Conservation (phyloP, 2,329 filamentous ascomycete species). For the Plenodomus tracheiphilus region DNA sequence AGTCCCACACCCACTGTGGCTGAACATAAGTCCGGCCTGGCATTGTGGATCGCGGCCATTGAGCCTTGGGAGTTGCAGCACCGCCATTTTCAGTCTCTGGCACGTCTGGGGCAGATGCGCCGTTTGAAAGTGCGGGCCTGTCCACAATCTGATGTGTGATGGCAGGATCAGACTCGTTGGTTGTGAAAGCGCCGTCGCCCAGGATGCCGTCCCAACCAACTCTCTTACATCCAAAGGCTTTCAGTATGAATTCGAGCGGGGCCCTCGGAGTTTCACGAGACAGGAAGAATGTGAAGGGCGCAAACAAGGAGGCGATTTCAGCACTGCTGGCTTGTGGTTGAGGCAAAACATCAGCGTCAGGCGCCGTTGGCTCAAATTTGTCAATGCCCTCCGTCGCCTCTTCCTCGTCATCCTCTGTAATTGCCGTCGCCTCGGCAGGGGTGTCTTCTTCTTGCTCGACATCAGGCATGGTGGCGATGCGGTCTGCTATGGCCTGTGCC, state of each 20-base stretch:
- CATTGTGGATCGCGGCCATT: conserved; percentile 70
- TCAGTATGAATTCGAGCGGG: conserved; percentile 88
- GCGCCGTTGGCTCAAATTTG: conserved; percentile 83
- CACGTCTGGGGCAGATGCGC: conserved; percentile 45
- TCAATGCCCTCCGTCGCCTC: conserved; percentile 65
- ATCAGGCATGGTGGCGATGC: conserved; percentile 42
- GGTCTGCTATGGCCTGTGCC: conserved; percentile 55
- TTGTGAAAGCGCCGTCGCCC: conserved; percentile 89
- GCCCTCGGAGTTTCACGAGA: conserved; percentile 91
- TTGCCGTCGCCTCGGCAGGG: conserved; percentile 10
- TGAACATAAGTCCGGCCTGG: conserved; percentile 93
- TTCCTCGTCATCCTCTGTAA: conserved; percentile 33
- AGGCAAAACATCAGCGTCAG: conserved; percentile 81
- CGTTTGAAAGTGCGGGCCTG: conserved; percentile 67
- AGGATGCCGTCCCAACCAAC: conserved; percentile 93
- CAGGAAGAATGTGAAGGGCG: conserved; percentile 86
- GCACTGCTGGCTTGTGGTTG: conserved; percentile 72
- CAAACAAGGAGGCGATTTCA: conserved; percentile 76
- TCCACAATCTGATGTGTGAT: conserved; percentile 98
- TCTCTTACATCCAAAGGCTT: conserved; percentile 92
- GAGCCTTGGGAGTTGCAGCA: conserved; percentile 45
- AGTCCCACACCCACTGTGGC: conserved; percentile 99
- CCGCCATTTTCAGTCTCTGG: conserved; percentile 60
- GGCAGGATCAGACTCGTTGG: conserved; percentile 79
- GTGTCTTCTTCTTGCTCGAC: conserved; percentile 47